Conservation (phyloP, 106 monocot genomes). For the Ottelia alismoides region DNA sequence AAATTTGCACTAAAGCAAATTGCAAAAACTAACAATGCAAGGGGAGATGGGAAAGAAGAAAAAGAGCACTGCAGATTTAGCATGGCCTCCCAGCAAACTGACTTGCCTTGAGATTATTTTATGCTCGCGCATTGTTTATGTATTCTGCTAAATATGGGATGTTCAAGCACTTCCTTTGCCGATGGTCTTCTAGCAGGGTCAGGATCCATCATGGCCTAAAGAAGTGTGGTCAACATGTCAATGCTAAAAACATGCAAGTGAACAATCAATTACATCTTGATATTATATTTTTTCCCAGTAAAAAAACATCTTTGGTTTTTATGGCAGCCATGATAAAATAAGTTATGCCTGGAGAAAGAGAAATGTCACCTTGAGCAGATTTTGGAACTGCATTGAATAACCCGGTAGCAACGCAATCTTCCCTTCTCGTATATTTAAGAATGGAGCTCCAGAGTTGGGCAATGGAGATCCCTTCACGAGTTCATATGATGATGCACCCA, state of each 20-base stretch:
- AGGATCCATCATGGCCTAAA: constrained; percentile 92
- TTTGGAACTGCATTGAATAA: constrained; percentile 60
- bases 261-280: not conserved
- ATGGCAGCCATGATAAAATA: not conserved
- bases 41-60: not conserved
- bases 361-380: constrained; percentile 72
- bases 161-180: constrained; percentile 54
- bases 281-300: not conserved
- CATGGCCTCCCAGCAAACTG: not conserved
- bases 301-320: not conserved
- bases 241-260: not conserved
- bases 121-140: not conserved
- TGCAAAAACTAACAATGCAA: constrained; percentile 1
- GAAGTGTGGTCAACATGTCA: not conserved
- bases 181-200: constrained; percentile 79
- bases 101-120: not conserved
- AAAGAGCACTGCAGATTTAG: not conserved
- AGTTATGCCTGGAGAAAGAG: too few species aligned
- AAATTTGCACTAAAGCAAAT: constrained; percentile 1
- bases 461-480: constrained; percentile 71
- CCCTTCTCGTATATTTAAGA: constrained; percentile 71
- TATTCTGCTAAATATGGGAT: constrained; percentile 41
- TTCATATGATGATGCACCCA: constrained; percentile 73
- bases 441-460: constrained; percentile 78
- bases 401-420: constrained; percentile 86